Base-by-base conservation (phyloP, 108 stramenopile genomes). In the Nitzschia sp. region DNA sequence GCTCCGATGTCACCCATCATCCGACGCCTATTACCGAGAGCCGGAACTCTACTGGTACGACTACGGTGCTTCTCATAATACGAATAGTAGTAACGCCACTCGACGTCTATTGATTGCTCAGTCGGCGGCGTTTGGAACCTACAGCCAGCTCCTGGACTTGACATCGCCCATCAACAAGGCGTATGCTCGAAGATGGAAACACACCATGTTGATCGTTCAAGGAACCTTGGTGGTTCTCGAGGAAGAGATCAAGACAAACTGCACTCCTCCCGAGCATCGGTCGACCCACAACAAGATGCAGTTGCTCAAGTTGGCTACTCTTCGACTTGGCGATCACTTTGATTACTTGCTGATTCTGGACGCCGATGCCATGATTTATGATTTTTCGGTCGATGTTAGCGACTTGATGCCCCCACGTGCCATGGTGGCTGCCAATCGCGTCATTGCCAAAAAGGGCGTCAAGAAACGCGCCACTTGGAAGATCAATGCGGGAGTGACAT, bases 281-380 rank as follows among this genome's bases (percentile, higher is more conserved):
- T 59, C 75, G 4, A 76, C 75, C 11, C 68, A 69, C 27, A 63
- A 76, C 55, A 76, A 76, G 34, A 69, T 76, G 27, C 67, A 72
- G 13, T 26, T 76, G 28, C 54, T 76, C 36, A 67, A 57, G 17
- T 52, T 69, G 19, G 53, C 48, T 0, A n/a, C n/a, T n/a, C 46
- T 59, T 27, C 38, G 34, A 8, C n/a, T 47, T 11, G 1, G 32
- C 15, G 47, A 55, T 22, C 25, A 45, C 25, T 76, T 68, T 44
- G 75, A 76, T 34, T 66, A 76, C 15, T 45, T 76, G 25, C 58
- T 76, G 54, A 62, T 76, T 28, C 41, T 76, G 31, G 75, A 76
- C 61, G 41, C 75, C 8, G 75, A 76, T 55, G 66, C 75, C 35
- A 66, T 76, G 68, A 76, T 76, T 34, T 72, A 69, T 28, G 67